These are phyloP conservation scores for Escovopsis sp. DNA, from an alignment of 2,329 filamentous ascomycete genomes.

Conservation along the genomic window DNA sequence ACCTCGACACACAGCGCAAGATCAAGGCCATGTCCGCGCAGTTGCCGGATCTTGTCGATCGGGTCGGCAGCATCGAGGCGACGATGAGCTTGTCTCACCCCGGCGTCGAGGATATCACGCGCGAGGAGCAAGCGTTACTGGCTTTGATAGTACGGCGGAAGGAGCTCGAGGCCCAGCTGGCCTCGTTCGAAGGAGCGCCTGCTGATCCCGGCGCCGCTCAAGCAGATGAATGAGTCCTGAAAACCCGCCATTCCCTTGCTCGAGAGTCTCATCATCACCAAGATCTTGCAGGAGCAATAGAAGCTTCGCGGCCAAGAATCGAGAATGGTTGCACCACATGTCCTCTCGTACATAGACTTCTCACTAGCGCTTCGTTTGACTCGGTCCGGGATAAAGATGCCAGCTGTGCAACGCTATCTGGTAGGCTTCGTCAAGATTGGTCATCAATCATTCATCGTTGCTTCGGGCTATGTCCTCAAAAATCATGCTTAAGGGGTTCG, in stretches of 20 bases:
- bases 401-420: not conserved
- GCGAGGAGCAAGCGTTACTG: slow-evolving; percentile 44
- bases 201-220: slow-evolving; percentile 55
- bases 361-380: not conserved
- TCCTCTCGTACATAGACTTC: not conserved
- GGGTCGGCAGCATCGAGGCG: slow-evolving; percentile 27
- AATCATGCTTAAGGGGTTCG: slow-evolving; percentile 19
- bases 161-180: slow-evolving; percentile 46
- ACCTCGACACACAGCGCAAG: slow-evolving; percentile 58
- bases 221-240: slow-evolving; percentile 38
- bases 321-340: too few relatives aligned
- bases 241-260: too few relatives aligned
- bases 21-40: slow-evolving; percentile 52
- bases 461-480: not conserved
- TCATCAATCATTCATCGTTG: not conserved
- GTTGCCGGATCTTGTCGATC: slow-evolving; percentile 46
- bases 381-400: not conserved
- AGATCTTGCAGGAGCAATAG: too few relatives aligned
- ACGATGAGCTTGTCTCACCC: slow-evolving; percentile 23
- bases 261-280: too few relatives aligned
- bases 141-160: slow-evolving; percentile 42
- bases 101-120: slow-evolving; percentile 42
- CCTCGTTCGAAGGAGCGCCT: slow-evolving; percentile 56
- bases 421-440: too few relatives aligned
- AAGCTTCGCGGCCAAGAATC: too few relatives aligned